Conservation (phyloP, 805 yeast species). For the Isabelozyma rhagii region DNA sequence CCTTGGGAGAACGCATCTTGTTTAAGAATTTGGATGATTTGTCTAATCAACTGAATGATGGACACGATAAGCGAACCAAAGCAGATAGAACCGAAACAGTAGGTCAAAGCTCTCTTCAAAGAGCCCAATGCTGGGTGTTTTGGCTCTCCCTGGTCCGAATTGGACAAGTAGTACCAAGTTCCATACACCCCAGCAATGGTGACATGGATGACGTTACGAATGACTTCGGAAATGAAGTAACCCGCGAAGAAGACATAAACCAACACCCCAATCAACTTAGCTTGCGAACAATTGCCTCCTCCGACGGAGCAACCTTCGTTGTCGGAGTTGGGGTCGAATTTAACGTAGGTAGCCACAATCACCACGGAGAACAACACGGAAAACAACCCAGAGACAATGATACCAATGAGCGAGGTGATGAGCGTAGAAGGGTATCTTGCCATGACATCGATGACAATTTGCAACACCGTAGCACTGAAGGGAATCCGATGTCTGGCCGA, state of each 20-base stretch:
- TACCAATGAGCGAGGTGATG: slow-evolving; percentile 57
- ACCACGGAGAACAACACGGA: slow-evolving; percentile 63
- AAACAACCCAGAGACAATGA: slow-evolving; percentile 58
- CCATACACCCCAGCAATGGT: slow-evolving; percentile 84
- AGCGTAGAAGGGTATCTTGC: slow-evolving; percentile 67
- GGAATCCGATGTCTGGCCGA: slow-evolving; percentile 68
- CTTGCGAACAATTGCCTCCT: slow-evolving; percentile 52
- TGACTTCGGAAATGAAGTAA: slow-evolving; percentile 76
- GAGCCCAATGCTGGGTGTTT: slow-evolving; percentile 77
- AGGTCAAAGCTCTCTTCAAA: slow-evolving; percentile 74
- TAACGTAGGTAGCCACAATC: slow-evolving; percentile 73
- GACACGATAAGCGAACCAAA: slow-evolving; percentile 78
- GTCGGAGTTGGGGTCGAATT: slow-evolving; percentile 56
- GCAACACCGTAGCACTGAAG: slow-evolving; percentile 65
- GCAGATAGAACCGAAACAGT: slow-evolving; percentile 86
- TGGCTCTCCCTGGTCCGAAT: slow-evolving; percentile 77
- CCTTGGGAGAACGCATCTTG: slow-evolving; percentile 51
- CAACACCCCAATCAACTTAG: slow-evolving; percentile 64
- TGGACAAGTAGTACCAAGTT: slow-evolving; percentile 82
- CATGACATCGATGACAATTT: slow-evolving; percentile 76
- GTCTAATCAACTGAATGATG: slow-evolving; percentile 63
- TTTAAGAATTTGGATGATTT: slow-evolving; percentile 49
- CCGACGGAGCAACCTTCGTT: slow-evolving; percentile 54
- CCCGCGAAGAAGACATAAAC: slow-evolving; percentile 81
- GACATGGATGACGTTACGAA: slow-evolving; percentile 76